Conservation (phyloP, 2,329 filamentous ascomycete species). For the Colletotrichum truncatum region DNA sequence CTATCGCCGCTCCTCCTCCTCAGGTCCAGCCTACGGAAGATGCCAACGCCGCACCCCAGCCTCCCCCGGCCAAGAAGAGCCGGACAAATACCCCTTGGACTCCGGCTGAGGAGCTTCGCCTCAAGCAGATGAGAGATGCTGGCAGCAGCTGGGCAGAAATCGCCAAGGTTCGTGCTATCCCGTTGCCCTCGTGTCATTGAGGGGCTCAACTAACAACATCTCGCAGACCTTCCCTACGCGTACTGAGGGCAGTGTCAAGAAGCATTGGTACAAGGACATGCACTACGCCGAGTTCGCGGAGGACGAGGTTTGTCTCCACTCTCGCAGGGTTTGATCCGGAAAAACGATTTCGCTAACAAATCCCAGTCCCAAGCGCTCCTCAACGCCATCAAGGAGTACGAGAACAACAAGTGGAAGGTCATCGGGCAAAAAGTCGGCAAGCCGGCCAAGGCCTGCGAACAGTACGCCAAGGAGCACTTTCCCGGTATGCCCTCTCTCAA, state of each 20-base stretch:
- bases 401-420: constrained; percentile 98
- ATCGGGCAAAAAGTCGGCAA: constrained; percentile 98
- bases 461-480: constrained; percentile 97
- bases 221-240: constrained; percentile 87
- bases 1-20: constrained; percentile 40
- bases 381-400: constrained; percentile 97
- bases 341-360: constrained; percentile 24
- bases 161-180: constrained; percentile 76
- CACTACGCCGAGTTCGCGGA: constrained; percentile 98
- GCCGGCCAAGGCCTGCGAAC: constrained; percentile 84
- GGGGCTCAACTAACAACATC: not conserved
- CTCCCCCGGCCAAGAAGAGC: constrained; percentile 84
- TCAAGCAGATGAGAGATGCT: constrained; percentile 94
- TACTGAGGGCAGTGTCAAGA: constrained; percentile 98
- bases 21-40: constrained; percentile 44
- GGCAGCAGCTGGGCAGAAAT: constrained; percentile 98
- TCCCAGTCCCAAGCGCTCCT: constrained; percentile 79
- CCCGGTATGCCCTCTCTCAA: constrained; percentile 53
- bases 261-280: constrained; percentile 99
- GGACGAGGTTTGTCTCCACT: constrained; percentile 77
- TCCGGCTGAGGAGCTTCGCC: constrained; percentile 86
- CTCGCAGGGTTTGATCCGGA: constrained; percentile 8
- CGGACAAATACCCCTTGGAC: constrained; percentile 99
- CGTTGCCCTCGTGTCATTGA: not conserved
- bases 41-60: constrained; percentile 41